A percentile compares a stretch with the other conserved stretches of the same genome.
Conservation (phyloP, 257 asterid species). For the Solanum bulbocastanum region DNA sequence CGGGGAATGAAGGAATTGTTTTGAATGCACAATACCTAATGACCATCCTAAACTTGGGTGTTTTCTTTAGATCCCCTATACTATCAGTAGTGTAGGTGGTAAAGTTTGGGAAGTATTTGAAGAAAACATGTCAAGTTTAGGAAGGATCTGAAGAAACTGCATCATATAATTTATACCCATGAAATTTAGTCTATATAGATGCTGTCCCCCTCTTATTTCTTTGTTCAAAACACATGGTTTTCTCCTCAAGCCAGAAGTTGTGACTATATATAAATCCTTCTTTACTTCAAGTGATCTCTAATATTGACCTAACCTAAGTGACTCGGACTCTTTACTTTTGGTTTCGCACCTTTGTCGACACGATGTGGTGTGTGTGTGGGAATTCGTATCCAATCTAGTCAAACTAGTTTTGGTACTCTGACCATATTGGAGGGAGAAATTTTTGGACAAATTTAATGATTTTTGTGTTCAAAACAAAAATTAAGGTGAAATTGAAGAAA, state of each 20-base stretch:
- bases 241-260: background rate
- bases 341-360: background rate
- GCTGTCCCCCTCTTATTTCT: background rate
- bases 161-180: background rate
- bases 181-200: too few species aligned
- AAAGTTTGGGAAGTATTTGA: background rate
- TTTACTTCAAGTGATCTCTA: background rate
- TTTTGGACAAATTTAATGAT: background rate
- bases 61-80: background rate
- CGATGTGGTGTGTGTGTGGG: background rate
- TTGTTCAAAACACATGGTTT: background rate
- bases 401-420: background rate
- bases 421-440: background rate
- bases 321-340: background rate
- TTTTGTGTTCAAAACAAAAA: background rate
- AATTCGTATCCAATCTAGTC: background rate
- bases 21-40: background rate
- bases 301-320: background rate
- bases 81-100: background rate
- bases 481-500: background rate
- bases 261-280: background rate
- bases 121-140: background rate
- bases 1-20: slow-evolving; percentile 72
- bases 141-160: background rate
- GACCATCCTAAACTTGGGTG: background rate